A percentile compares a stretch with the other conserved stretches of the same genome.
These are phyloP conservation scores for Pyrus communis DNA, from an alignment of 306 rosid genomes.

Conservation along the genomic window DNA sequence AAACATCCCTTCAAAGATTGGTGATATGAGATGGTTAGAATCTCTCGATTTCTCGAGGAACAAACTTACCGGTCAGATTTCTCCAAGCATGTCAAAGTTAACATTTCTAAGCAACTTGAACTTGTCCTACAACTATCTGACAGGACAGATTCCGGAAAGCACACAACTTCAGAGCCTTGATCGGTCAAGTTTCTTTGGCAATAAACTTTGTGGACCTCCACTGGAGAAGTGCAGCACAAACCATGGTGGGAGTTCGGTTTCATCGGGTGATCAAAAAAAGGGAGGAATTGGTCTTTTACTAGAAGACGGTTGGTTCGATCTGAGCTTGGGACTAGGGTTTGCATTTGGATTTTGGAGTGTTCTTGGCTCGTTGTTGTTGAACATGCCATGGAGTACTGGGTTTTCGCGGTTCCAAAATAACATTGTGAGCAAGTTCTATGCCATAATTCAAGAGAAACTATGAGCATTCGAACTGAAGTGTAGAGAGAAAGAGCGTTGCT, in stretches of 20 bases:
- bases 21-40: neutral
- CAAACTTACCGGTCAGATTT: neutral
- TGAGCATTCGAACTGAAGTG: too few relatives aligned
- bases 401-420: neutral
- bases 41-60: constrained; percentile 3
- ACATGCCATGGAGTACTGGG: neutral
- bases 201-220: neutral
- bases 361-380: neutral
- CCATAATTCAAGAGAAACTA: neutral
- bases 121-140: constrained; percentile 9
- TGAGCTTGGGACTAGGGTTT: constrained; percentile 8
- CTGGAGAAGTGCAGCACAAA: neutral
- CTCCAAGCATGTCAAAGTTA: neutral
- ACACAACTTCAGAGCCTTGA: neutral
- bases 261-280: neutral
- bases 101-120: neutral
- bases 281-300: constrained; percentile 7
- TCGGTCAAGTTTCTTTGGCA: neutral
- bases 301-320: neutral
- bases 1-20: neutral
- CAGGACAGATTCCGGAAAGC: neutral
- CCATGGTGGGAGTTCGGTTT: neutral
- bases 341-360: neutral
- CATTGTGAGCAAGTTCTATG: neutral
- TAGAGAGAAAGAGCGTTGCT: too few relatives aligned